These are phyloP conservation scores for Microcyclospora tardicrescens DNA, from an alignment of 2,329 filamentous ascomycete genomes.

Conservation along the genomic window DNA sequence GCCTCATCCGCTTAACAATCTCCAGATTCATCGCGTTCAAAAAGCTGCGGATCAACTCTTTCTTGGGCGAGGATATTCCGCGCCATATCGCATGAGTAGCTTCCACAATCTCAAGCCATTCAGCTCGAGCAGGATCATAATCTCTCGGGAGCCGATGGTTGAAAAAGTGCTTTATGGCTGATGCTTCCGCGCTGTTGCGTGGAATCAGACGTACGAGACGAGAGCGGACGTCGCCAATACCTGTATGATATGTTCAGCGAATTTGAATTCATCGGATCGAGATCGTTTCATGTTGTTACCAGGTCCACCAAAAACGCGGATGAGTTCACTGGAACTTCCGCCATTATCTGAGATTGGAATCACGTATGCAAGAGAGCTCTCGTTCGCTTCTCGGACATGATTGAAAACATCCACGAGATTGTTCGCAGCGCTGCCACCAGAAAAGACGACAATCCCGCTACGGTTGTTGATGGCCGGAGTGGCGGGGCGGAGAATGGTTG, in stretches of 20 bases:
- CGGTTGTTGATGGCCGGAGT: neutral
- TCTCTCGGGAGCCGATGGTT: conserved; percentile 67
- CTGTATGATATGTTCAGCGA: conserved; percentile 14
- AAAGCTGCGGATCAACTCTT: conserved; percentile 39
- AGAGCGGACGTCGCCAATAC: conserved; percentile 57
- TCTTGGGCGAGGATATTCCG: conserved; percentile 37
- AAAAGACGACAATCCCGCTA: conserved; percentile 67
- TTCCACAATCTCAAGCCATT: conserved; percentile 86
- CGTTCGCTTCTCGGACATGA: conserved; percentile 44
- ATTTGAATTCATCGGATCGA: neutral
- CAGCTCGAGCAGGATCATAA: conserved; percentile 48
- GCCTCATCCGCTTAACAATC: conserved; percentile 34
- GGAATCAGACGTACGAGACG: conserved; percentile 83
- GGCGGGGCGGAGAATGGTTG: no score
- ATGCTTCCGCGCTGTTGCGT: conserved; percentile 46
- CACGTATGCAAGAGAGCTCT: conserved; percentile 63
- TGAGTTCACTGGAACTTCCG: conserved; percentile 83
- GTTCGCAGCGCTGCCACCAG: conserved; percentile 87
- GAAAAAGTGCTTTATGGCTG: conserved; percentile 70
- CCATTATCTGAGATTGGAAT: conserved; percentile 96
- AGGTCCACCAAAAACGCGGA: conserved; percentile 86
- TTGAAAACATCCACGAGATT: conserved; percentile 84
- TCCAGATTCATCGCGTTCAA: conserved; percentile 39
- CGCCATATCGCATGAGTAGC: conserved; percentile 65
- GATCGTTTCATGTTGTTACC: conserved; percentile 37